phyloP scores from a whole-genome alignment of 1,284 basidiomycete species.

The Pseudozyma tsukubaensis region DNA sequence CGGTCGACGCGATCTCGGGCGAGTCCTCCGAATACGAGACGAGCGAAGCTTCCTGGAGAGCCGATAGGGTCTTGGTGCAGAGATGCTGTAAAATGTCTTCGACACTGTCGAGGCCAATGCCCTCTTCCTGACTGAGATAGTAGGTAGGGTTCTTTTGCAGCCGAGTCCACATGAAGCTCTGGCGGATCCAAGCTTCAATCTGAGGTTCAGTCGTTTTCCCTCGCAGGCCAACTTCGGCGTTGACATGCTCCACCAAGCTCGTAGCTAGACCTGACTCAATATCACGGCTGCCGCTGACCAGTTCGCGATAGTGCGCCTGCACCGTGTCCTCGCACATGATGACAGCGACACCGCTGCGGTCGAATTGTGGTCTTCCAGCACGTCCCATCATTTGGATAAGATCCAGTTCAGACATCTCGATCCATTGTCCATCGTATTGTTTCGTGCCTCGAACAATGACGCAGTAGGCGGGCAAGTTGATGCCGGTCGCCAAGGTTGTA shows the following conservation, averaged over 20 bases:
- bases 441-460: slow-evolving; percentile 63
- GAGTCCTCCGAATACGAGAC: slow-evolving; percentile 12
- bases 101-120: slow-evolving; percentile 33
- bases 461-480: slow-evolving; percentile 75
- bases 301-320: slow-evolving; percentile 48
- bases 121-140: slow-evolving; percentile 42
- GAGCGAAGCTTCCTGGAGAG: slow-evolving; percentile 35
- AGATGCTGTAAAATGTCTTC: slow-evolving; percentile 43
- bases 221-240: slow-evolving; percentile 54
- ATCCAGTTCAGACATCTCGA: slow-evolving; percentile 57
- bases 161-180: slow-evolving; percentile 48
- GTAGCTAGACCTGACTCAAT: slow-evolving; percentile 55
- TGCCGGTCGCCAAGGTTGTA: slow-evolving; percentile 84
- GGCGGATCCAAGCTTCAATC: slow-evolving; percentile 44
- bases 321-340: slow-evolving; percentile 59
- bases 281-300: slow-evolving; percentile 43
- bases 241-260: slow-evolving; percentile 56
- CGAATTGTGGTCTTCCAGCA: slow-evolving; percentile 92
- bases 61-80: slow-evolving; percentile 26
- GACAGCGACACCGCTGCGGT: slow-evolving; percentile 70
- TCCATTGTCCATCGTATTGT: slow-evolving; percentile 53
- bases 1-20: slow-evolving; percentile 36
- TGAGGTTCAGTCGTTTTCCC: slow-evolving; percentile 18
- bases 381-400: slow-evolving; percentile 75
- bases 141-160: slow-evolving; percentile 55